Base-by-base conservation (phyloP, 176 grass and related monocot genomes). In the Otatea glauca region DNA sequence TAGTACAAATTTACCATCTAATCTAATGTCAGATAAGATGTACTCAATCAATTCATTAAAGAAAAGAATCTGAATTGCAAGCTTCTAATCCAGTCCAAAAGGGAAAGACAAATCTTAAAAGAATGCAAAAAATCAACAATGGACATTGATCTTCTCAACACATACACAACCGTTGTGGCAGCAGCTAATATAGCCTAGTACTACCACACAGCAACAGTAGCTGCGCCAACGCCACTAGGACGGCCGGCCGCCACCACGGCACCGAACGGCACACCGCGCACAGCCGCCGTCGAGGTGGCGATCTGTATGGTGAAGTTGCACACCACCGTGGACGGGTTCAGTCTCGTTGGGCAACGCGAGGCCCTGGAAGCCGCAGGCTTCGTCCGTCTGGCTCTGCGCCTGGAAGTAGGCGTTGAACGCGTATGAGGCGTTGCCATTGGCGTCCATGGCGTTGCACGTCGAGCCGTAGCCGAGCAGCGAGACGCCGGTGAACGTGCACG, bases 341-440 rank as follows among this genome's bases (percentile, higher is more conserved):
- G 82, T 54, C 18, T 77, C 84, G 0, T 72, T 41, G 10, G 65
- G 3, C 3, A 23, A 6, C 55, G 92, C 95, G 58, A 85, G 85
- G 1, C 90, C 92, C 68, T 88, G 81, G 74, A 97, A 97, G 51
- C 75, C 71, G 68, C 92, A 94, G 77, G 92, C 90, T n/a, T 39
- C 50, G 7, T 91, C 82, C 47, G 21, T 39, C 78, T 94, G 95
- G 89, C 84, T 64, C 75, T 88, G 87, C 67, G 74, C 85, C 85
- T 97, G 92, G 89, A 90, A 97, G 83, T 97, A 97, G 60, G 89
- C 86, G 71, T 97, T 94, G 79, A 94, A 97, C 8, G 92, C 95
- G 78, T 93, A 97, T 0, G 92, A 94, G 15, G 90, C 87, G 82
- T 94, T 97, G 1, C 92, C 92, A 17, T 38, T 74, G n/a, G 87